Base-by-base conservation (phyloP, 257 asterid genomes). In the Rauvolfia tetraphylla region DNA sequence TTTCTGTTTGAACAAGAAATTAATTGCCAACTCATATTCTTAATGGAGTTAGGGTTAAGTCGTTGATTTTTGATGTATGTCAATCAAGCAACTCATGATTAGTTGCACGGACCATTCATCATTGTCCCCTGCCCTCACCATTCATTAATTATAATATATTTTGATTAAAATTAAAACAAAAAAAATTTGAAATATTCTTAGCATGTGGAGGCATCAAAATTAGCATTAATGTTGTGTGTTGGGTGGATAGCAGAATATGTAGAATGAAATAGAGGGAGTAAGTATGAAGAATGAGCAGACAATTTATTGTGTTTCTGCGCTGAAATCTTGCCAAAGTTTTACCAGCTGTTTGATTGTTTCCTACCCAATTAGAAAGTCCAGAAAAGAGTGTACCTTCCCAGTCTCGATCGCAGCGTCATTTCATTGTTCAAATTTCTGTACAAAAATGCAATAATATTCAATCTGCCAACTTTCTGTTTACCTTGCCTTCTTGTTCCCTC, bases 401-500 rank as follows among this genome's bases (percentile, higher is more conserved):
- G 10, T 25, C 44, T 5, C 8, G 46, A 41, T 46, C 53, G 2
- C 53, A 46, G 2, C 17, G 53, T 54, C 44, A 1, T 36, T 38
- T 53, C 39, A n/a, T 53, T 54, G 41, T 56, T 76, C 20, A 31
- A 42, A 42, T 38, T 42, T 34, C 4, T 36, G 73, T 48, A 75
- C 67, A n/a, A 48, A 8, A 48, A 8, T 67, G 80, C 70, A 68
- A 53, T 76, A 36, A 54, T 33, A 63, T 63, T 42, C 38, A 77
- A 59, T 36, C 72, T 57, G 81, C 81, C 77, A 29, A 33, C 20
- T 38, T 18, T 36, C 77, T 73, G 77, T 11, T 36, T 39, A 29
- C 38, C 42, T 65, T 59, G 77, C 77, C 61, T 71, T 25, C 27
- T 71, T 48, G 81, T 78, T 78, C 67, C 77, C 66, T 58, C 38